Percentiles rank a stretch among this genome's conserved stretches.
Conservation (phyloP, 176 grass and related monocot species). For the Cenchrus americanus region DNA sequence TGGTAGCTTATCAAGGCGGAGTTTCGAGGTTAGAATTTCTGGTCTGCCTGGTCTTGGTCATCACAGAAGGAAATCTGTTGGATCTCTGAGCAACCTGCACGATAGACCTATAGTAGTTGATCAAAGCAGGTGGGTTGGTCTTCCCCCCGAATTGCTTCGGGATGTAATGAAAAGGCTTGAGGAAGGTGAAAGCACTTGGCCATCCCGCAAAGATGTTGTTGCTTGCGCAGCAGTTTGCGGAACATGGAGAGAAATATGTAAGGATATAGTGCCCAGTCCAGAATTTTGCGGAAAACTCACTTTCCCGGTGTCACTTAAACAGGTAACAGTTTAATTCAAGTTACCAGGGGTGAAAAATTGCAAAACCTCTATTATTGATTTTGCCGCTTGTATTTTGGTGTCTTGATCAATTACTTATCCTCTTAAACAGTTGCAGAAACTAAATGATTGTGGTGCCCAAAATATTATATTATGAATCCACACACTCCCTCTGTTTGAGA, state of each 20-base stretch:
- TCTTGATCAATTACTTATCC: neutral
- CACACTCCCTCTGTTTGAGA: neutral
- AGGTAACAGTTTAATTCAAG: conserved; percentile 49
- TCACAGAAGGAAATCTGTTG: conserved; percentile 54
- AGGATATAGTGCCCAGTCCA: conserved; percentile 81
- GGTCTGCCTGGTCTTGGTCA: conserved; percentile 58
- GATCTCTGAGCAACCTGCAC: conserved; percentile 32
- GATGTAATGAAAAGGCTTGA: conserved; percentile 78
- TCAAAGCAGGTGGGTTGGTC: conserved; percentile 61
- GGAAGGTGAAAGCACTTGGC: conserved; percentile 74
- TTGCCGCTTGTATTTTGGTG: neutral
- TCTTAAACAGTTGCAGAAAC: conserved; percentile 7
- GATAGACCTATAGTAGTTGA: conserved; percentile 41
- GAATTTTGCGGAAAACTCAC: conserved; percentile 86
- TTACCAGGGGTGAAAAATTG: conserved; percentile 2
- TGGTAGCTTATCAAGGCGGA: conserved; percentile 69
- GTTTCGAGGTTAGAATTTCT: conserved; percentile 77
- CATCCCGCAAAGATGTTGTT: conserved; percentile 78
- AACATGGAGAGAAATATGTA: conserved; percentile 81
- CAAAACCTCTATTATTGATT: neutral
- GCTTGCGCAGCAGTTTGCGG: conserved; percentile 78
- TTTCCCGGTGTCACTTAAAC: conserved; percentile 83
- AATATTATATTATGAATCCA: conserved; percentile 1
- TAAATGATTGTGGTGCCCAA: neutral
- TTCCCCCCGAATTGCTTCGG: conserved; percentile 78